Evolutionary conservation across 2,329 filamentous ascomycete genomes (phyloP).

Genomic region (Claviceps digitariae): DNA sequence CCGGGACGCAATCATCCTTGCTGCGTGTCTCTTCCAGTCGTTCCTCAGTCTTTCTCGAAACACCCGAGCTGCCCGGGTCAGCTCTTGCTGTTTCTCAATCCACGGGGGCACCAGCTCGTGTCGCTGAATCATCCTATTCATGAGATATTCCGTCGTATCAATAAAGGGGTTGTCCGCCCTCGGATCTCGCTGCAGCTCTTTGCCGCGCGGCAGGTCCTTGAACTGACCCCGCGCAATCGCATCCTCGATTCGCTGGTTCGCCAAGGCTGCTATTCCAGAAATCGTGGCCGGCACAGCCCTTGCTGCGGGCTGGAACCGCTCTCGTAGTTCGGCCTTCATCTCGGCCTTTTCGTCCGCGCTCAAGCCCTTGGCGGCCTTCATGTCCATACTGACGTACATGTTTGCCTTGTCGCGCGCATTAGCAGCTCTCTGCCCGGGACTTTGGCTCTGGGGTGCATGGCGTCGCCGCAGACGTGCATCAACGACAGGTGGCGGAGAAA

Average conservation of each 20-base stretch:
- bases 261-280: constrained; percentile 65
- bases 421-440: constrained; percentile 33
- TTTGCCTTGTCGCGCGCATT: constrained; percentile 43
- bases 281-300: constrained; percentile 64
- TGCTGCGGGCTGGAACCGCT: constrained; percentile 63
- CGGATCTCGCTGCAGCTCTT: constrained; percentile 66
- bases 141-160: constrained; percentile 92
- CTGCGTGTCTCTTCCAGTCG: constrained; percentile 77
- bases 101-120: constrained; percentile 93
- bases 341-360: constrained; percentile 60
- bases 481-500: constrained; percentile 31
- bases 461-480: constrained; percentile 37
- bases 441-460: constrained; percentile 23
- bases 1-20: constrained; percentile 60
- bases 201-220: constrained; percentile 65
- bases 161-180: constrained; percentile 79
- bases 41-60: constrained; percentile 65
- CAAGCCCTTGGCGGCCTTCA: constrained; percentile 36
- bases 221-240: constrained; percentile 89
- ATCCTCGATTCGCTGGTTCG: constrained; percentile 86
- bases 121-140: constrained; percentile 97
- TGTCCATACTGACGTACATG: constrained; percentile 35
- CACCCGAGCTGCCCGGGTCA: constrained; percentile 51
- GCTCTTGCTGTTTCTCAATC: constrained; percentile 97
- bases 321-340: constrained; percentile 59